Evolutionary conservation across 1,284 basidiomycete genomes (phyloP), one percentile per base, ranked within the genome.

Genomic region (Leccinum fallax): DNA sequence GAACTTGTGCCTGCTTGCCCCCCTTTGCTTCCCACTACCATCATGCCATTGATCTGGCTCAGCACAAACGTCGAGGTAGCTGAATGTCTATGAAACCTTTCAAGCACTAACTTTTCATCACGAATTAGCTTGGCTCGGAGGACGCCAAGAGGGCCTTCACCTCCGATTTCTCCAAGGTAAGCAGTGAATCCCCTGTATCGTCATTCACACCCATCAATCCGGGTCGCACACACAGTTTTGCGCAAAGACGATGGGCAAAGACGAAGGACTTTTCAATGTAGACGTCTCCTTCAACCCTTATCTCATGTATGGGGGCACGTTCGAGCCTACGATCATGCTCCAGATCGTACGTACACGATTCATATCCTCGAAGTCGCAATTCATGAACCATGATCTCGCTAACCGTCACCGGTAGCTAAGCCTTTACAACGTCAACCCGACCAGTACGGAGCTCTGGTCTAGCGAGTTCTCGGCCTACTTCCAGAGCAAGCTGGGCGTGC

Each of bases 311-410:
- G 76, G 68, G 16, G 87, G 87, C 6, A 82, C 81, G 9, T 83
- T 87, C 56, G 87, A 88, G 16, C 88, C 88, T 28, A 85, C 87
- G 1, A 83, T 87, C 71, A 74, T 81, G 56, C 74, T 89, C 64
- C 74, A 71, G 53, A 75, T 88, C 61, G 88, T 89, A 63, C 60
- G 85, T 77, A 49, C 43, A 46, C 19, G 43, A 19, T 46, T 53
- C 49, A n/a, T 24, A 5, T n/a, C 24, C 16, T 55, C 1, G 3
- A n/a, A 34, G 26, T 48, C 11, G 46, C 46, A 21, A 11, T 48
- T 48, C 46, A 48, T 48, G 46, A 48, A 48, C n/a, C 30, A 13
- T 51, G 5, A 5, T 9, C 19, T 30, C 55, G 21, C n/a, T 34
- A 34, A 30, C 54, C 32, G 19, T 38, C 34, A 16, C 28, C 38